Percentiles rank a stretch among this genome's conserved stretches.
Evolutionary conservation across 1,139 yeast genomes (phyloP).

Genomic region (Hansenula sp.): DNA sequence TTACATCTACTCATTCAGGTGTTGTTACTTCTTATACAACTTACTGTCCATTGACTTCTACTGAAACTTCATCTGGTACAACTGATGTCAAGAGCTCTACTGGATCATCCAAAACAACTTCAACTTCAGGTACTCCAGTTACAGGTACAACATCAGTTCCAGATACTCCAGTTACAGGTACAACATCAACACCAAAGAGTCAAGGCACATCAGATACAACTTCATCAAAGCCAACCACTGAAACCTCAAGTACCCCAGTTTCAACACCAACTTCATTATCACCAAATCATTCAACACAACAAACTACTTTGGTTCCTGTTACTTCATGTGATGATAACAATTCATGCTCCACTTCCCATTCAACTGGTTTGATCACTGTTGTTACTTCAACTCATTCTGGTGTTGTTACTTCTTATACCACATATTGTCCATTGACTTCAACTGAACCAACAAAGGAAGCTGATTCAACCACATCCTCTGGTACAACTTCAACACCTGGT

Average conservation of each 20-base stretch:
- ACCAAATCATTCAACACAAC: too few species aligned
- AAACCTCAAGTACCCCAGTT: too few species aligned
- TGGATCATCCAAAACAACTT: too few species aligned
- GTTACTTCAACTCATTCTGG: constrained; percentile 16
- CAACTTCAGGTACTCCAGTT: background rate
- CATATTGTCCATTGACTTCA: constrained; percentile 25
- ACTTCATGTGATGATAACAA: constrained; percentile 8
- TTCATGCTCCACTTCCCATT: background rate
- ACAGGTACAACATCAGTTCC: constrained; percentile 3
- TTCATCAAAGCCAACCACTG: background rate
- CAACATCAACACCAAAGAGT: constrained; percentile 5
- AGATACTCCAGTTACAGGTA: background rate
- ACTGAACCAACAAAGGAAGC: constrained; percentile 10
- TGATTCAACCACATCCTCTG: background rate
- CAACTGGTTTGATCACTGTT: background rate
- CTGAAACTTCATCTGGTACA: background rate
- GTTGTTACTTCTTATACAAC: constrained; percentile 31
- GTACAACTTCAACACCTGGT: background rate
- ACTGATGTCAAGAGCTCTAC: background rate
- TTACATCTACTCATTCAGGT: constrained; percentile 38
- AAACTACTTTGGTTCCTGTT: constrained; percentile 4
- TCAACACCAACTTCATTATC: too few species aligned
- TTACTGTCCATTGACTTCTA: constrained; percentile 25
- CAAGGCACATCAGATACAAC: background rate
- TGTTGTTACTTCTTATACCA: constrained; percentile 25